Conservation (phyloP, 129 eudicot genomes). For the Chrysanthemum makinoi region DNA sequence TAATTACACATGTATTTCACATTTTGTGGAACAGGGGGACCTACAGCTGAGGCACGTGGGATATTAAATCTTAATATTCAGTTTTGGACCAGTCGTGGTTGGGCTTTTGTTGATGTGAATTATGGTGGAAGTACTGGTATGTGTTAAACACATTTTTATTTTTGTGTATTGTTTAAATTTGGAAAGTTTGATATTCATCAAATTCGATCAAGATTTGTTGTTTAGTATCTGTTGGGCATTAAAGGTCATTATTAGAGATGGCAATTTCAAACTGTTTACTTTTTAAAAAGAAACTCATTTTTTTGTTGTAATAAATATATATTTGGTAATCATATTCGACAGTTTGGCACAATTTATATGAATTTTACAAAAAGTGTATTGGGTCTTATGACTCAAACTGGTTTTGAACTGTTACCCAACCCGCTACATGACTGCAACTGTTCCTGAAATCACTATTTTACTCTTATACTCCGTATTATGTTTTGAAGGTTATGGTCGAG, state of each 20-base stretch:
- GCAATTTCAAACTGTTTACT: too few relatives aligned
- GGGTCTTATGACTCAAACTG: not conserved
- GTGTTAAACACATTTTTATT: not conserved
- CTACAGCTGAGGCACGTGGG: conserved; percentile 90
- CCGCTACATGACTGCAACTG: conserved; percentile 1
- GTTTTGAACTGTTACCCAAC: not conserved
- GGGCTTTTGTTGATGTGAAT: conserved; percentile 99
- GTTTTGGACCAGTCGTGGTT: conserved; percentile 99
- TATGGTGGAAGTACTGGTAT: conserved; percentile 99
- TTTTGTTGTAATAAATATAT: not conserved
- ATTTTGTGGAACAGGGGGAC: conserved; percentile 69
- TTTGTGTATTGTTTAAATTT: not conserved
- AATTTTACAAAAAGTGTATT: not conserved
- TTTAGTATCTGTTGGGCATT: too few relatives aligned
- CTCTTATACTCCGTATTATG: conserved; percentile 1
- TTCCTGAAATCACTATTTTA: conserved; percentile 10
- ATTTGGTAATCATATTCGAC: not conserved
- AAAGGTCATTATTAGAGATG: too few relatives aligned
- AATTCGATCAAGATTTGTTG: too few relatives aligned
- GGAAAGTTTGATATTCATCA: too few relatives aligned
- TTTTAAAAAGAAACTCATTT: too few relatives aligned
- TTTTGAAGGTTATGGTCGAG: conserved; percentile 89
- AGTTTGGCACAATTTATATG: not conserved
- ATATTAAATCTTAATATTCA: conserved; percentile 71
- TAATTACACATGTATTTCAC: not conserved